Evolutionary conservation across 2,329 filamentous ascomycete species (phyloP).

Genomic region (Aspergillus floridensis): DNA sequence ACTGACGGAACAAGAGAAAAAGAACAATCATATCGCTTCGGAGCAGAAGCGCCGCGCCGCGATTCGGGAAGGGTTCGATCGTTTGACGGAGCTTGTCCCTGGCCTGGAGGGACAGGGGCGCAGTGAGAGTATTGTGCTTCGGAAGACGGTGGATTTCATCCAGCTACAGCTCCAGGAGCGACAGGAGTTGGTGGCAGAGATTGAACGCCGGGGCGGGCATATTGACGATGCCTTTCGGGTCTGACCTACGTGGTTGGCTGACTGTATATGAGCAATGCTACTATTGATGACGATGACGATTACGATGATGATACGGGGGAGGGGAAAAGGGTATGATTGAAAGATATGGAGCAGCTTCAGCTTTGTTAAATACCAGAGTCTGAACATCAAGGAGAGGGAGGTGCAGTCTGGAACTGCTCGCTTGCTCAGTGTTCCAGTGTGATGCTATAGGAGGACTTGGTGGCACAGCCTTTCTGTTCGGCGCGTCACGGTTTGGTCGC

Average conservation of each 20-base stretch:
- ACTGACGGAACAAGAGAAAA: constrained; percentile 68
- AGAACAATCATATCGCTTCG: constrained; percentile 70
- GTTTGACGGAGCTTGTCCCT: constrained; percentile 74
- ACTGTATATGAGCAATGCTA: neutral
- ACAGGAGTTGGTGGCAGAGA: constrained; percentile 55
- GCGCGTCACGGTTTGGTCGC: neutral
- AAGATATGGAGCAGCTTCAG: too few relatives aligned
- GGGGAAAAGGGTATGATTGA: neutral
- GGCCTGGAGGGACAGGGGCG: constrained; percentile 78
- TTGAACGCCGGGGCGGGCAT: constrained; percentile 59
- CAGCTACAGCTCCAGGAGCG: constrained; percentile 59
- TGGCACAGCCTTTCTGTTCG: neutral
- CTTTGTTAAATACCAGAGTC: too few relatives aligned
- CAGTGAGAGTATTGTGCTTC: constrained; percentile 80
- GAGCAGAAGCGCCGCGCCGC: constrained; percentile 65
- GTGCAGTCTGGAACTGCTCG: neutral
- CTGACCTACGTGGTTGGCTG: constrained; percentile 6
- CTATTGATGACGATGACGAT: neutral
- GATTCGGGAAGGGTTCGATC: constrained; percentile 81
- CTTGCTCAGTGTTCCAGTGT: neutral
- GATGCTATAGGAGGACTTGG: neutral
- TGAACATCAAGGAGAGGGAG: too few relatives aligned
- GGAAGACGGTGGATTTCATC: constrained; percentile 66
- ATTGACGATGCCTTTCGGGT: constrained; percentile 45
- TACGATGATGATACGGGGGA: neutral